These are phyloP conservation scores for Phytophthora fragariae DNA, from an alignment of 352 stramenopile species.

Conservation along the genomic window DNA sequence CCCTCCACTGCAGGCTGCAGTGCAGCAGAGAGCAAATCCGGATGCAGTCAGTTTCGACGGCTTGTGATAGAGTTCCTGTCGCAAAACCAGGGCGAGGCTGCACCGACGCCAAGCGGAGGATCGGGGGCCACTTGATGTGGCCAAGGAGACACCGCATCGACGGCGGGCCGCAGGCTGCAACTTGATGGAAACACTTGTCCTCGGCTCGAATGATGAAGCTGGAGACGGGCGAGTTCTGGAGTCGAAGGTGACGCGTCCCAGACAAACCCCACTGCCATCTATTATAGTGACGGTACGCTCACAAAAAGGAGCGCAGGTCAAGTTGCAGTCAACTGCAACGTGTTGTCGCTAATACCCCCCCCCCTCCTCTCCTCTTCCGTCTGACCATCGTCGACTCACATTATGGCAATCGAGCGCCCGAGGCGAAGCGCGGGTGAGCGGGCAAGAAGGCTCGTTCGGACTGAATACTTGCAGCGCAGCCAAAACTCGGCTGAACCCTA, in stretches of 20 bases:
- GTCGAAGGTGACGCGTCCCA: not conserved
- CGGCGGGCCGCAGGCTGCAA: not conserved
- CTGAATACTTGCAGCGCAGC: slow-evolving; percentile 35
- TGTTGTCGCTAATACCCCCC: not conserved
- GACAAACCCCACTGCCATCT: not conserved
- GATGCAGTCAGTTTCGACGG: slow-evolving; percentile 15
- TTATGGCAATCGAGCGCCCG: not conserved
- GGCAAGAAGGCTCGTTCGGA: slow-evolving; percentile 16
- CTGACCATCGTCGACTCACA: not conserved
- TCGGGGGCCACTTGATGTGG: slow-evolving; percentile 4
- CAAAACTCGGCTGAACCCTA: slow-evolving; percentile 31
- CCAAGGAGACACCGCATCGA: not conserved
- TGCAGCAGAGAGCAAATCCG: slow-evolving; percentile 5
- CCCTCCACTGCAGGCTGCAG: not conserved
- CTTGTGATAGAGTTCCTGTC: slow-evolving; percentile 14
- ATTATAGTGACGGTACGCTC: not conserved
- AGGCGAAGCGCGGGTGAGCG: not conserved
- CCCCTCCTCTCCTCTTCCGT: not conserved
- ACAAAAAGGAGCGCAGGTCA: slow-evolving; percentile 1
- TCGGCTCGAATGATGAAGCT: not conserved
- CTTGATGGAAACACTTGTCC: not conserved
- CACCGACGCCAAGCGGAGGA: slow-evolving; percentile 21
- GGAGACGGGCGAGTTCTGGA: not conserved
- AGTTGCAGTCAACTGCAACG: slow-evolving; percentile 4
- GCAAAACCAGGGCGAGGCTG: slow-evolving; percentile 29